Base-by-base conservation (phyloP, 129 eudicot species). In the Glebionis coronaria region DNA sequence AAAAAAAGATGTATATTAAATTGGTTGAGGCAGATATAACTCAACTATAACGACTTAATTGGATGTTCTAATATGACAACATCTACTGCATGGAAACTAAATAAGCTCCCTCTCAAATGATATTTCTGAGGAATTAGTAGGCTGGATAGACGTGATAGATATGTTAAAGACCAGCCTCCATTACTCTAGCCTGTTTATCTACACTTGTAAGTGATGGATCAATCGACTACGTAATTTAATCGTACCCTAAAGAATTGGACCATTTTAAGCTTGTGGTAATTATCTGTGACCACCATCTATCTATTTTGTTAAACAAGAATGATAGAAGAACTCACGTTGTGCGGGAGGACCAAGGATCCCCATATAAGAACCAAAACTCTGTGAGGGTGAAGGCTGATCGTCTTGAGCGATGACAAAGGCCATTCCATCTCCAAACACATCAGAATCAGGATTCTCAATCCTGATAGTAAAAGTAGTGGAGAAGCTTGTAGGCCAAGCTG, bases 401-500 rank as follows among this genome's bases (percentile, higher is more conserved):
- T 82, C 87, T 29, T 77, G 90, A 0, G 95, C 95, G 0, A 87
- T 27, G 27, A 87, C 73, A 58, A 87, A 84, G 0, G 90, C 83
- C 85, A 87, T 84, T 68, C 95, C 95, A 56, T 87, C 95, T 3
- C 95, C 90, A 38, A 63, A 67, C 15, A 71, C 60, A 2, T 64
- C 1, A 20, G 75, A 68, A 51, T 71, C 58, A 1, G 84, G 72
- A 21, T 71, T 72, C 16, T 63, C 54, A 44, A 87, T 74, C 71
- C 69, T 72, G 4, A 84, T 38, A 1, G 84, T 78, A 56, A 87
- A 87, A 27, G 74, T 84, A 46, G 90, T 87, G 49, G 85, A 62
- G 59, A 87, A 84, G 49, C 80, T 71, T 18, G 83, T 79, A 1
- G 95, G 95, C 95, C 95, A 87, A 10, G 75, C 79, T 50, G 61